These are phyloP conservation scores for Theileria equi DNA, from an alignment of 169 alveolate genomes.

Conservation along the genomic window DNA sequence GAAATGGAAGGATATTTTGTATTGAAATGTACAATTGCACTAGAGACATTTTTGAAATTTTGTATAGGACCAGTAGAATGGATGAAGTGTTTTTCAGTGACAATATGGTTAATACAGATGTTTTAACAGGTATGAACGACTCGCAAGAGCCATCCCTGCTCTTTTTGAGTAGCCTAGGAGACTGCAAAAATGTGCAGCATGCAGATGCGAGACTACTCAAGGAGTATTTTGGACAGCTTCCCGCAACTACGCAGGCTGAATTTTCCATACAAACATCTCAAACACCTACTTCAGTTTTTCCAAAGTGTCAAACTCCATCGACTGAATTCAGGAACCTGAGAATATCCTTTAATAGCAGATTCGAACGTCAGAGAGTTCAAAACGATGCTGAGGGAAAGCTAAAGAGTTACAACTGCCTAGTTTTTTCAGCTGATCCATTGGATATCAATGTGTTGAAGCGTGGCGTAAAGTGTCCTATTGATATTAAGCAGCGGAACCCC, in stretches of 20 bases:
- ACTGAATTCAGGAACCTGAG: conserved; percentile 14
- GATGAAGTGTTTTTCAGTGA: background rate
- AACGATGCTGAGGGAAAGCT: conserved; percentile 29
- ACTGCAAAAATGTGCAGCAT: background rate
- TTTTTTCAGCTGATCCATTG: conserved; percentile 17
- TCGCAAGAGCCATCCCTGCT: too few relatives aligned
- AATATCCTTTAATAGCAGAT: conserved; percentile 20
- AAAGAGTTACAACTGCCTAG: conserved; percentile 42
- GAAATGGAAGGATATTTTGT: conserved; percentile 77
- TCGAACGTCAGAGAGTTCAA: conserved; percentile 33
- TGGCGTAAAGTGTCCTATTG: conserved; percentile 65
- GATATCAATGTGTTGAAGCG: background rate
- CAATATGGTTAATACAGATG: background rate
- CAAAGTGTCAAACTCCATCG: too few relatives aligned
- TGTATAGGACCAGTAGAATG: background rate
- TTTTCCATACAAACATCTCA: too few relatives aligned
- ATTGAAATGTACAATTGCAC: conserved; percentile 71
- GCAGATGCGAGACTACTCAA: background rate
- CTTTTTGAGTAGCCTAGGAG: too few relatives aligned
- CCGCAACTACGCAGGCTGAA: too few relatives aligned
- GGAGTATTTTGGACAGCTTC: background rate
- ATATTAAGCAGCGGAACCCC: conserved; percentile 66
- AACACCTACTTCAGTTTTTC: too few relatives aligned
- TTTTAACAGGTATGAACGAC: background rate
- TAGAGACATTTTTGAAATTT: background rate